These are phyloP conservation scores for Elsinoe australis DNA, from an alignment of 2,329 filamentous ascomycete genomes.

Conservation along the genomic window DNA sequence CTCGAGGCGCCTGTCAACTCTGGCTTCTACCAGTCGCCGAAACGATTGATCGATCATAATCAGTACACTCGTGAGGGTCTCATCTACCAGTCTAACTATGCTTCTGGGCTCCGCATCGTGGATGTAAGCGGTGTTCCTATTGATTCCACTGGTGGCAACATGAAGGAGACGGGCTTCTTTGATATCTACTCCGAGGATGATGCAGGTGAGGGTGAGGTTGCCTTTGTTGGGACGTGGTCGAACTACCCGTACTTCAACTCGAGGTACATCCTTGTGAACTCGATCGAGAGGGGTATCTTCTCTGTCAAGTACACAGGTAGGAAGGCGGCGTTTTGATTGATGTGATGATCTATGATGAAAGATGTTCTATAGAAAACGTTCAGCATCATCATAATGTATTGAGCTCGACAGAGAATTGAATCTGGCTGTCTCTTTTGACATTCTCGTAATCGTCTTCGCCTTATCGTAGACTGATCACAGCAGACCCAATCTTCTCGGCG, in stretches of 20 bases:
- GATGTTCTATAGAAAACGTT: too few species aligned
- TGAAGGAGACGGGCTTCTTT: slow-evolving; percentile 44
- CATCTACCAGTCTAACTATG: slow-evolving; percentile 35
- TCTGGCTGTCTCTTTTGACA: too few species aligned
- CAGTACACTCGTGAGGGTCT: slow-evolving; percentile 34
- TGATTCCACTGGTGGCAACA: slow-evolving; percentile 39
- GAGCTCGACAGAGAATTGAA: too few species aligned
- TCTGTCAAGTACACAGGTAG: slow-evolving; percentile 35
- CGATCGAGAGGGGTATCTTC: slow-evolving; percentile 46
- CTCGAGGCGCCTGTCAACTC: slow-evolving; percentile 38
- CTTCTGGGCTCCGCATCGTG: slow-evolving; percentile 30
- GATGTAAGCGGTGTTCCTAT: slow-evolving; percentile 32
- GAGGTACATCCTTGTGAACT: slow-evolving; percentile 46
- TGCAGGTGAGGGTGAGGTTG: slow-evolving; percentile 30
- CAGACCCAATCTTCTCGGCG: too few species aligned
- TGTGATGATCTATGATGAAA: too few species aligned
- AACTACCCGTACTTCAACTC: slow-evolving; percentile 44
- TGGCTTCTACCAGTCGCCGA: slow-evolving; percentile 33
- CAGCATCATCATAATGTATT: too few species aligned
- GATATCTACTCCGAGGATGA: slow-evolving; percentile 48
- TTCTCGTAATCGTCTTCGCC: too few species aligned
- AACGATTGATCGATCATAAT: slow-evolving; percentile 36
- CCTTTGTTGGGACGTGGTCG: slow-evolving; percentile 39
- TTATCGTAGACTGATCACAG: too few species aligned
- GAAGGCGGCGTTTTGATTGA: background rate